These are phyloP conservation scores for Komagataella pastoris DNA, from an alignment of 805 yeast genomes.

Conservation along the genomic window DNA sequence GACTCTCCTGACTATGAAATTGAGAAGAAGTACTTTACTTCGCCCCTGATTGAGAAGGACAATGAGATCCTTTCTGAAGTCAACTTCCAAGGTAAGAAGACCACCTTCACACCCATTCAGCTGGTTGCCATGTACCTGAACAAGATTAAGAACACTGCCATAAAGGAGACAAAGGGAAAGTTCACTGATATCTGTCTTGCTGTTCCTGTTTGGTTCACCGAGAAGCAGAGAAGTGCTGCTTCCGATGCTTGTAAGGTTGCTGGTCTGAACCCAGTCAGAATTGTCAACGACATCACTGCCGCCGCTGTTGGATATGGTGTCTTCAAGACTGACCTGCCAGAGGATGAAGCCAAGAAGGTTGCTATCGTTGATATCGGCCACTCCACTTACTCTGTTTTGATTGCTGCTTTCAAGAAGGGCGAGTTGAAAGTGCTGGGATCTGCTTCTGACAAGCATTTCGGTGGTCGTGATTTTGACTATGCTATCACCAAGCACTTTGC, in stretches of 20 bases:
- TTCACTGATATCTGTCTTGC: slow-evolving; percentile 85
- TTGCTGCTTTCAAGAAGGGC: slow-evolving; percentile 90
- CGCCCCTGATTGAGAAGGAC: slow-evolving; percentile 55
- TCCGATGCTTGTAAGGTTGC: slow-evolving; percentile 93
- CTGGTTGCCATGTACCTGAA: slow-evolving; percentile 89
- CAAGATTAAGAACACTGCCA: slow-evolving; percentile 74
- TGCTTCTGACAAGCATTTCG: slow-evolving; percentile 90
- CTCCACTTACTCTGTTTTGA: slow-evolving; percentile 82
- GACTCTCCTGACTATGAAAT: slow-evolving; percentile 63
- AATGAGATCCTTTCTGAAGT: slow-evolving; percentile 82
- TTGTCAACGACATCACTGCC: slow-evolving; percentile 94
- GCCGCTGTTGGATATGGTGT: slow-evolving; percentile 99
- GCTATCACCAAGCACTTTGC: slow-evolving; percentile 95
- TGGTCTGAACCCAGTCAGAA: slow-evolving; percentile 95
- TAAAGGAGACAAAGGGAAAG: slow-evolving; percentile 68
- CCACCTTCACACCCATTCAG: slow-evolving; percentile 77
- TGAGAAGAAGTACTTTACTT: slow-evolving; percentile 66
- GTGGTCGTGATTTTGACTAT: slow-evolving; percentile 94
- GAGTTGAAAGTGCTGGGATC: slow-evolving; percentile 88
- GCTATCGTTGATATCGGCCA: slow-evolving; percentile 97
- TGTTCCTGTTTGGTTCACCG: slow-evolving; percentile 96
- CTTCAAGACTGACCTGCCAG: slow-evolving; percentile 93
- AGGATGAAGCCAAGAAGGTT: slow-evolving; percentile 78
- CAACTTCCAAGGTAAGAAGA: slow-evolving; percentile 65
- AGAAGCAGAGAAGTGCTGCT: slow-evolving; percentile 91